phyloP scores from a whole-genome alignment of 495 filamentous ascomycete genomes.

The Hypoxylon lienhwacheense region DNA sequence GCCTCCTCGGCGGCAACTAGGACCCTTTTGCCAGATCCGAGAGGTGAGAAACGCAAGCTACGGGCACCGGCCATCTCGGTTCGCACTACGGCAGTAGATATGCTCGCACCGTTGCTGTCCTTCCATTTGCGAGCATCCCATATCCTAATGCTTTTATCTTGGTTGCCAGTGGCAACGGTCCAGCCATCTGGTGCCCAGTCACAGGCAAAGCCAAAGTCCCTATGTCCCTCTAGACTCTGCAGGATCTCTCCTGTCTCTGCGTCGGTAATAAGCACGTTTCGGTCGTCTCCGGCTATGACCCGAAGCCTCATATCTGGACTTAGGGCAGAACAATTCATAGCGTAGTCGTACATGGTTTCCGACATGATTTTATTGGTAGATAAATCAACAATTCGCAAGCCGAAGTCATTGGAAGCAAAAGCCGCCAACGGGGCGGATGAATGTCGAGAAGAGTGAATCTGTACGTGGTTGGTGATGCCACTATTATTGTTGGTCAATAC shows the following conservation, averaged over 20 bases:
- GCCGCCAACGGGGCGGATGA: constrained; percentile 66
- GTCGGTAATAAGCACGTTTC: constrained; percentile 52
- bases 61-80: constrained; percentile 80
- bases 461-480: constrained; percentile 86
- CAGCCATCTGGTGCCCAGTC: constrained; percentile 90
- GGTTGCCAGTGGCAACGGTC: constrained; percentile 86
- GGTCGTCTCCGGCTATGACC: constrained; percentile 64
- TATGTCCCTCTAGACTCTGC: constrained; percentile 65
- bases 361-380: constrained; percentile 65
- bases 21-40: constrained; percentile 71
- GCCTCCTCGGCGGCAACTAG: constrained; percentile 82
- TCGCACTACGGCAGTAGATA: constrained; percentile 62
- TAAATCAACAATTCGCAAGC: constrained; percentile 75
- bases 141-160: constrained; percentile 81
- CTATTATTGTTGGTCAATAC: constrained; percentile 66
- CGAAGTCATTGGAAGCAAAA: constrained; percentile 82
- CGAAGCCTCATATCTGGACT: constrained; percentile 80
- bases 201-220: constrained; percentile 84
- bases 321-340: constrained; percentile 83
- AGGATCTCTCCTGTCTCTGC: constrained; percentile 53
- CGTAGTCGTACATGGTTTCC: constrained; percentile 61
- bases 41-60: constrained; percentile 76
- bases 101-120: constrained; percentile 45
- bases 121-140: constrained; percentile 82
- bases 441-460: constrained; percentile 64